Conservation (phyloP, 345 rosid species). For the Adansonia digitata region DNA sequence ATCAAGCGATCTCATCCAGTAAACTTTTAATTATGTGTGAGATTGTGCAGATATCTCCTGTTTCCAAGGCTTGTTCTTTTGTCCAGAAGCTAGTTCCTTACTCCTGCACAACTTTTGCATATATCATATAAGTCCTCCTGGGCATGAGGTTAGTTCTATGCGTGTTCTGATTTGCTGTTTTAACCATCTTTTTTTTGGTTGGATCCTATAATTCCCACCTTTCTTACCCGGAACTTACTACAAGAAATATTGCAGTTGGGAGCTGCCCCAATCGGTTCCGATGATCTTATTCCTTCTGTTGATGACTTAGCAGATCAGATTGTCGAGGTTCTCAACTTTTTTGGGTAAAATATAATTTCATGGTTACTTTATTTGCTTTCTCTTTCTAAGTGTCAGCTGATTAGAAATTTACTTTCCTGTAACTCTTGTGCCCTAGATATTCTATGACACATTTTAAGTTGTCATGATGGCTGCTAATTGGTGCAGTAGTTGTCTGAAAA, state of each 20-base stretch:
- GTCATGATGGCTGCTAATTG: conserved; percentile 8
- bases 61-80: conserved; percentile 83
- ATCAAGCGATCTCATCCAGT: too few species aligned
- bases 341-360: conserved; percentile 49
- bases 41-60: conserved; percentile 71
- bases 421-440: conserved; percentile 10
- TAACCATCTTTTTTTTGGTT: not conserved
- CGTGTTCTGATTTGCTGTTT: not conserved
- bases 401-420: not conserved
- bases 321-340: conserved; percentile 81
- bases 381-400: not conserved
- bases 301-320: conserved; percentile 97
- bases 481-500: conserved; percentile 14
- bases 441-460: not conserved
- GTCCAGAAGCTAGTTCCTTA: conserved; percentile 84
- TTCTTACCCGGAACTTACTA: conserved; percentile 50
- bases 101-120: conserved; percentile 92
- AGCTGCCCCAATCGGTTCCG: conserved; percentile 54
- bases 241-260: conserved; percentile 91
- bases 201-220: conserved; percentile 34
- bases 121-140: conserved; percentile 95
- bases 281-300: conserved; percentile 65
- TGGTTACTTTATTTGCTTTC: not conserved
- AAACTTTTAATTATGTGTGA: not conserved
- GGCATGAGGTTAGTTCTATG: conserved; percentile 77